Percentiles rank a stretch among this genome's conserved stretches.
Evolutionary conservation across 176 grass and related monocot species (phyloP).

Genomic region (Rhynchospora pubera): DNA sequence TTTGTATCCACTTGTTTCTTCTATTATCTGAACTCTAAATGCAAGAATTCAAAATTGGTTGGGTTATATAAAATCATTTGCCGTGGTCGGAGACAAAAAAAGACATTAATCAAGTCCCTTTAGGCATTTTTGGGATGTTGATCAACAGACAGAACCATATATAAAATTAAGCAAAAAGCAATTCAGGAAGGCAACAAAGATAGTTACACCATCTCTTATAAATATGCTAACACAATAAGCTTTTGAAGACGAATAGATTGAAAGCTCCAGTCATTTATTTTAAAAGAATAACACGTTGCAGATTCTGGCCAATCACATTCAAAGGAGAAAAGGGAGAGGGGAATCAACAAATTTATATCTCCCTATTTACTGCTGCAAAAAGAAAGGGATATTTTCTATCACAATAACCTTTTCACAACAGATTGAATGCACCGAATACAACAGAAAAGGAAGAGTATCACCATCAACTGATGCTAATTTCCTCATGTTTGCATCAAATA

Average conservation of each 20-base stretch:
- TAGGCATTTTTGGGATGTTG: neutral
- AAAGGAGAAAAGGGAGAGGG: neutral
- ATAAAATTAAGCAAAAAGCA: neutral
- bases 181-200: neutral
- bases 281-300: no score
- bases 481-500: neutral
- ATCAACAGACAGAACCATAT: neutral
- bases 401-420: slow-evolving; percentile 27
- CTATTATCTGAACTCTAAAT: neutral
- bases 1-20: neutral
- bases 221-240: no score
- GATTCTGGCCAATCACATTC: neutral
- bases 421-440: slow-evolving; percentile 33
- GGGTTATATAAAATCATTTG: neutral
- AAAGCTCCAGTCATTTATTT: no score
- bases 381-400: slow-evolving; percentile 5
- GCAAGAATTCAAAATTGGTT: neutral
- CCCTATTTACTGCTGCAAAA: slow-evolving; percentile 10
- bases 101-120: neutral
- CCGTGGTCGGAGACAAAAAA: neutral
- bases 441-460: slow-evolving; percentile 13
- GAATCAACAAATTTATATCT: neutral
- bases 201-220: no score
- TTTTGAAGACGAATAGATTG: no score
- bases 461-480: slow-evolving; percentile 27